phyloP scores from a whole-genome alignment of 208 protist genomes.

The Crithidia acanthocephali region DNA sequence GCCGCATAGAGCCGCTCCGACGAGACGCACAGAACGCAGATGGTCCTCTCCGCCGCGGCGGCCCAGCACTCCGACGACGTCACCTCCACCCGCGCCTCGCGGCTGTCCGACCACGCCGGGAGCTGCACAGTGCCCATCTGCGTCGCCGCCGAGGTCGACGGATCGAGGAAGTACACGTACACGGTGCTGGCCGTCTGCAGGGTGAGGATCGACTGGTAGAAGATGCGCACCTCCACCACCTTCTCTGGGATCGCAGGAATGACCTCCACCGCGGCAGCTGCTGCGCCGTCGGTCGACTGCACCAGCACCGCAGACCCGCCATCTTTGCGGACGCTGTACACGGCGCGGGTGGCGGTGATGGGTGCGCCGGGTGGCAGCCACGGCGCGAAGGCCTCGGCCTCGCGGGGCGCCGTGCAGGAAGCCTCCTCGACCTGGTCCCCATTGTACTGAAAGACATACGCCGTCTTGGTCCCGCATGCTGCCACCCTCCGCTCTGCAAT shows the following conservation, averaged over 20 bases:
- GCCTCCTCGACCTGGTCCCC: conserved; percentile 18
- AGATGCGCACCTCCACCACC: conserved; percentile 39
- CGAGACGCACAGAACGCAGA: conserved; percentile 27
- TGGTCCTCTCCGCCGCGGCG: conserved; percentile 8
- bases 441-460: conserved; percentile 36
- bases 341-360: conserved; percentile 9
- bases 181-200: conserved; percentile 33
- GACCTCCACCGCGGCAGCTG: conserved; percentile 13
- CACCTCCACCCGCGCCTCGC: conserved; percentile 8
- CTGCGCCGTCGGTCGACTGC: conserved; percentile 11
- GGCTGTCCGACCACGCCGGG: conserved; percentile 8
- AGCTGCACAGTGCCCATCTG: conserved; percentile 23
- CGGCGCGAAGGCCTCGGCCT: conserved; percentile 40
- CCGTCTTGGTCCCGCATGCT: conserved; percentile 41
- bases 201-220: conserved; percentile 47
- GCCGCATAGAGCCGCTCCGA: conserved; percentile 19
- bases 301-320: conserved; percentile 16
- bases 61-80: conserved; percentile 16
- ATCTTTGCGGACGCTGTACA: conserved; percentile 26
- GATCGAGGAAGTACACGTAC: conserved; percentile 47
- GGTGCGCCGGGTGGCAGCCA: conserved; percentile 45
- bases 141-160: conserved; percentile 17
- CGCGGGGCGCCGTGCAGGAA: conserved; percentile 34
- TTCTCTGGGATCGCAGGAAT: conserved; percentile 7
- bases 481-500: conserved; percentile 43